Percentiles rank a stretch among this genome's conserved stretches.
Evolutionary conservation across 2,329 filamentous ascomycete genomes (phyloP).

Genomic region (Trichoderma afroharzianum): DNA sequence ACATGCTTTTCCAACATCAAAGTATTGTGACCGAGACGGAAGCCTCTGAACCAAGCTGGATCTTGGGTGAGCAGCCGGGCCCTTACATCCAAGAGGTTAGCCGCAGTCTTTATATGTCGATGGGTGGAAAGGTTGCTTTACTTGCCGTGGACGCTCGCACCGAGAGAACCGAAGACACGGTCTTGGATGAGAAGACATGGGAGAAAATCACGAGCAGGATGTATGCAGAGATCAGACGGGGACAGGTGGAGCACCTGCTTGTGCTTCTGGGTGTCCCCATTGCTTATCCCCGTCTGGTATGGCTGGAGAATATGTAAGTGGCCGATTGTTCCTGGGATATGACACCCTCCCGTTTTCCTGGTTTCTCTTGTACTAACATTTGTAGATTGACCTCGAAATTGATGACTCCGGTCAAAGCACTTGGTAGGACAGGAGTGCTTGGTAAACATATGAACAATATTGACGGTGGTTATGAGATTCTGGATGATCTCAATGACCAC

Average conservation of each 20-base stretch:
- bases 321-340: not conserved
- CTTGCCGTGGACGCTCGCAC: slow-evolving; percentile 88
- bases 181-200: slow-evolving; percentile 77
- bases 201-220: slow-evolving; percentile 83
- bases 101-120: slow-evolving; percentile 77
- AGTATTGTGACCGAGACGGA: slow-evolving; percentile 78
- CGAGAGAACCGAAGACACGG: slow-evolving; percentile 78
- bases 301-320: slow-evolving; percentile 66
- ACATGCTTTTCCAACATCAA: slow-evolving; percentile 97
- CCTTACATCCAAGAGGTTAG: slow-evolving; percentile 88
- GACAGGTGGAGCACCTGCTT: slow-evolving; percentile 83
- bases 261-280: slow-evolving; percentile 82
- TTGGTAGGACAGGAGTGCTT: slow-evolving; percentile 77
- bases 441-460: slow-evolving; percentile 82
- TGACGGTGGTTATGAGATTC: slow-evolving; percentile 85
- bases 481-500: slow-evolving; percentile 91
- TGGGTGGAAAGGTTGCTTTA: slow-evolving; percentile 76
- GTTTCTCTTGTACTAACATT: slow-evolving; percentile 28
- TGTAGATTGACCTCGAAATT: slow-evolving; percentile 71
- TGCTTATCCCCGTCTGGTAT: slow-evolving; percentile 71
- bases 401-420: slow-evolving; percentile 84
- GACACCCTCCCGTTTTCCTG: not conserved
- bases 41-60: slow-evolving; percentile 83
- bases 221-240: slow-evolving; percentile 75
- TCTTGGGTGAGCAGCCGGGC: slow-evolving; percentile 73